These are phyloP conservation scores for Penicillium sp. DNA, from an alignment of 2,329 filamentous ascomycete species.

Conservation along the genomic window DNA sequence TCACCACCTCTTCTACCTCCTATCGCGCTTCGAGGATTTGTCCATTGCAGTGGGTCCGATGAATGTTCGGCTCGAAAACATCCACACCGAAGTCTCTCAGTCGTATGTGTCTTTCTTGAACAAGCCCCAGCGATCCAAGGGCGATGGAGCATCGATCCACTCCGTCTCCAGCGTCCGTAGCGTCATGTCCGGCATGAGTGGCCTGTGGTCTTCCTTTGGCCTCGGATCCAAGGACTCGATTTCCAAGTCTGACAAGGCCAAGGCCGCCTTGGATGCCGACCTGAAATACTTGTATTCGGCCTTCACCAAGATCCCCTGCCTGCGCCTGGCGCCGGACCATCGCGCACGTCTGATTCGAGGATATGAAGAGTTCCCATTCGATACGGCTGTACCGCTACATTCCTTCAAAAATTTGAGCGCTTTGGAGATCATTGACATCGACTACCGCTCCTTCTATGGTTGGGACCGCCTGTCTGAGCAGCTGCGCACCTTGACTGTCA, in stretches of 20 bases:
- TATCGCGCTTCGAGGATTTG: conserved; percentile 93
- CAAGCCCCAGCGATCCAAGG: conserved; percentile 78
- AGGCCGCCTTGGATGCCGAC: conserved; percentile 80
- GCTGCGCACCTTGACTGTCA: conserved; percentile 83
- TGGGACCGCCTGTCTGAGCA: conserved; percentile 96
- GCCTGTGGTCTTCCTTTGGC: conserved; percentile 86
- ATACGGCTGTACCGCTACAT: conserved; percentile 93
- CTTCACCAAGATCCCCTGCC: conserved; percentile 95
- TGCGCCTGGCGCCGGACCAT: conserved; percentile 89
- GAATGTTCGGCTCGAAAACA: conserved; percentile 93
- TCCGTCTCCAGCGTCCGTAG: conserved; percentile 96
- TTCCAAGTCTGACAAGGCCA: conserved; percentile 86
- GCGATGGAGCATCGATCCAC: conserved; percentile 87
- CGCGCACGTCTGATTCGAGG: conserved; percentile 86
- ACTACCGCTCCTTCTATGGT: conserved; percentile 95
- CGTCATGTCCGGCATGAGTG: conserved; percentile 95
- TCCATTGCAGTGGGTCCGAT: conserved; percentile 89
- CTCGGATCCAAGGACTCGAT: conserved; percentile 77
- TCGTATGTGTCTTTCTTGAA: conserved; percentile 94
- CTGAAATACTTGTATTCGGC: conserved; percentile 96
- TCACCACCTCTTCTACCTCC: conserved; percentile 94
- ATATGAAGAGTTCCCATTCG: conserved; percentile 97
- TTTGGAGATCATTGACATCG: conserved; percentile 90
- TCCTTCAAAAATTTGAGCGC: conserved; percentile 96
- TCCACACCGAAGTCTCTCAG: conserved; percentile 83